Conservation (phyloP, 2,329 filamentous ascomycete species). For the Talaromyces albobiverticillius region DNA sequence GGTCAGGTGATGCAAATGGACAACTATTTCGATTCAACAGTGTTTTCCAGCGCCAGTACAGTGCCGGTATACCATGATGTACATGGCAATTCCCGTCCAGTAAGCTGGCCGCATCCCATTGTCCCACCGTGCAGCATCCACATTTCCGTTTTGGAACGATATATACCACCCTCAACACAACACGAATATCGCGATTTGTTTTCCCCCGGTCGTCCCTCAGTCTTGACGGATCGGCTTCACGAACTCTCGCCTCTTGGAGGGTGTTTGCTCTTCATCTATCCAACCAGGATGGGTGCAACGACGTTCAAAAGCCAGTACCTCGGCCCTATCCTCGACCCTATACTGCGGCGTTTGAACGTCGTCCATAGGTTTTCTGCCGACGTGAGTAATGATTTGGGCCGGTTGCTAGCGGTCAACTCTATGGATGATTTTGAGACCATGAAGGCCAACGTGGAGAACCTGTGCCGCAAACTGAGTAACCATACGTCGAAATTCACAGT, state of each 20-base stretch:
- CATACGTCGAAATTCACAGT: constrained; percentile 40
- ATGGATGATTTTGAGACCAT: constrained; percentile 56
- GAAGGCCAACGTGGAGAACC: constrained; percentile 36
- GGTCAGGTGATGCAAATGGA: constrained; percentile 47
- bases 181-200: constrained; percentile 62
- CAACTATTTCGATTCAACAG: constrained; percentile 61
- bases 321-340: constrained; percentile 59
- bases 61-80: constrained; percentile 59
- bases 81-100: constrained; percentile 41
- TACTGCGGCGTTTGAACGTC: constrained; percentile 58
- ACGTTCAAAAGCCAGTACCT: constrained; percentile 61
- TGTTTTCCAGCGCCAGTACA: constrained; percentile 61
- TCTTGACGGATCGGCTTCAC: constrained; percentile 59
- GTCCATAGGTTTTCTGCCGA: constrained; percentile 59
- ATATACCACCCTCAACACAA: constrained; percentile 60
- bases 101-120: constrained; percentile 55
- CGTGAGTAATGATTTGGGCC: constrained; percentile 53
- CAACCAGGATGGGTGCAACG: constrained; percentile 55
- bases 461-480: constrained; percentile 38
- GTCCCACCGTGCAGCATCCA: constrained; percentile 61
- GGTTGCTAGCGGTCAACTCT: constrained; percentile 51
- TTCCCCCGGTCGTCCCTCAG: constrained; percentile 51
- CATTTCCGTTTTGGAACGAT: constrained; percentile 61
- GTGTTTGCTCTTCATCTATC: constrained; percentile 61
- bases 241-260: constrained; percentile 59